Percentiles rank a stretch among this genome's conserved stretches.
phyloP scores from a whole-genome alignment of 2,329 filamentous ascomycete species.

The Tricladium varicosporioides region DNA sequence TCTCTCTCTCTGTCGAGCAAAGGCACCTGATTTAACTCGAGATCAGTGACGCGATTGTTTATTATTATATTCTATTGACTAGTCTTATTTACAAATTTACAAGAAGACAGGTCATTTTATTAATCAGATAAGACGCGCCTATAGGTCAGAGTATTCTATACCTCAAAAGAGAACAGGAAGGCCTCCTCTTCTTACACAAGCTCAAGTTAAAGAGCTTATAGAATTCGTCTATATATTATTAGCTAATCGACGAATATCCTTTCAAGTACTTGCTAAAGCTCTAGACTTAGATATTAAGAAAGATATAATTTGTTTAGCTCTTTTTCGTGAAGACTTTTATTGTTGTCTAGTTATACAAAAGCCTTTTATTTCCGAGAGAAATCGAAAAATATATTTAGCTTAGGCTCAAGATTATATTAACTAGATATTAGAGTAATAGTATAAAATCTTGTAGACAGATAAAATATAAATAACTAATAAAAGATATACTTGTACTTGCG shows the following conservation, averaged over 20 bases:
- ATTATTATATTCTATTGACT: too few species aligned
- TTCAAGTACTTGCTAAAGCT: constrained; percentile 1
- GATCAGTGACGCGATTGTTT: constrained; percentile 2
- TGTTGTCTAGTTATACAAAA: constrained; percentile 9
- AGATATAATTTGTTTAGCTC: constrained; percentile 13
- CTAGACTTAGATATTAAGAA: constrained; percentile 16
- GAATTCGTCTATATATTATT: constrained; percentile 12
- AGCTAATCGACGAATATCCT: constrained; percentile 13
- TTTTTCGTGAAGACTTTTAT: constrained; percentile 15
- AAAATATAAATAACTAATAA: constrained; percentile 6
- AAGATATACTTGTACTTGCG: constrained; percentile 8
- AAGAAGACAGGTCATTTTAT: not conserved
- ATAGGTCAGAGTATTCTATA: too few species aligned
- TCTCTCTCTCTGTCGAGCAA: not conserved
- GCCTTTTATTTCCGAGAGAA: not conserved
- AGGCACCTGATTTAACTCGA: not conserved
- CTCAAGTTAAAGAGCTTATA: constrained; percentile 18
- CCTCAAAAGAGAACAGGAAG: constrained; percentile 6
- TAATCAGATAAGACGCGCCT: not conserved
- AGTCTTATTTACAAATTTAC: constrained; percentile 1
- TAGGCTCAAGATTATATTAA: constrained; percentile 4
- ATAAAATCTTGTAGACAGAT: constrained; percentile 6
- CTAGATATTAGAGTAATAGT: constrained; percentile 10
- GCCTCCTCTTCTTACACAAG: constrained; percentile 16
- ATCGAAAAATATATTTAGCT: not conserved